Percentiles rank a stretch among this genome's conserved stretches.
Evolutionary conservation across 257 asterid species (phyloP).

Genomic region (Plantago major): DNA sequence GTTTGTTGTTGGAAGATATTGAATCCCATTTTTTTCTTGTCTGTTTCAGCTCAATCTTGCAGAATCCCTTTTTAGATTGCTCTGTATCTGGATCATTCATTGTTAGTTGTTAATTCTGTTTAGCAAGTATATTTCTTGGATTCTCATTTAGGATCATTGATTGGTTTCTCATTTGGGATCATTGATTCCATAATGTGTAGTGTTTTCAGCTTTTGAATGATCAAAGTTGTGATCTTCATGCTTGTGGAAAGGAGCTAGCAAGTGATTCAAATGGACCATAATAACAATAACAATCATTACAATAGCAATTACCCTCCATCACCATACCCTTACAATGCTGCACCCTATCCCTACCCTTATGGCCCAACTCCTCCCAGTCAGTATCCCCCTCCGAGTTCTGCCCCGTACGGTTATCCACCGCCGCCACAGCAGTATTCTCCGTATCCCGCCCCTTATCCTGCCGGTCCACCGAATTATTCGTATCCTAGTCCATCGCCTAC

Average conservation of each 20-base stretch:
- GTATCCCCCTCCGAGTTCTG: constrained; percentile 31
- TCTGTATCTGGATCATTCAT: too few species aligned
- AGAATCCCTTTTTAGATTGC: too few species aligned
- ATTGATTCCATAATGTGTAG: too few species aligned
- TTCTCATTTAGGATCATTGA: too few species aligned
- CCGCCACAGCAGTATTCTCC: constrained; percentile 36
- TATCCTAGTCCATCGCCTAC: constrained; percentile 30
- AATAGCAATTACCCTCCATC: constrained; percentile 42
- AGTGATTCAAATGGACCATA: constrained; percentile 48
- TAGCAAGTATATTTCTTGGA: background rate
- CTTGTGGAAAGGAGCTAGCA: constrained; percentile 7
- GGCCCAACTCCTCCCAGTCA: constrained; percentile 38
- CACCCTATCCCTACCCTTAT: constrained; percentile 43
- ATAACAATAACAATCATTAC: constrained; percentile 33
- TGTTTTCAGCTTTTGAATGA: background rate
- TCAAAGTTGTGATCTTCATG: constrained; percentile 16
- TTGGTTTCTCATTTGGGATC: too few species aligned
- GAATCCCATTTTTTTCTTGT: too few species aligned
- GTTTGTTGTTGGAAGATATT: too few species aligned
- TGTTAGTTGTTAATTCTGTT: background rate
- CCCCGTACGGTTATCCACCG: constrained; percentile 43
- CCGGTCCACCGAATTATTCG: constrained; percentile 38
- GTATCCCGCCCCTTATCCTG: constrained; percentile 46
- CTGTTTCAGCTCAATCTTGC: too few species aligned
- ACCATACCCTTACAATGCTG: constrained; percentile 49